These are phyloP conservation scores for Trametes gibbosa DNA, from an alignment of 768 basidiomycete genomes.

Conservation along the genomic window DNA sequence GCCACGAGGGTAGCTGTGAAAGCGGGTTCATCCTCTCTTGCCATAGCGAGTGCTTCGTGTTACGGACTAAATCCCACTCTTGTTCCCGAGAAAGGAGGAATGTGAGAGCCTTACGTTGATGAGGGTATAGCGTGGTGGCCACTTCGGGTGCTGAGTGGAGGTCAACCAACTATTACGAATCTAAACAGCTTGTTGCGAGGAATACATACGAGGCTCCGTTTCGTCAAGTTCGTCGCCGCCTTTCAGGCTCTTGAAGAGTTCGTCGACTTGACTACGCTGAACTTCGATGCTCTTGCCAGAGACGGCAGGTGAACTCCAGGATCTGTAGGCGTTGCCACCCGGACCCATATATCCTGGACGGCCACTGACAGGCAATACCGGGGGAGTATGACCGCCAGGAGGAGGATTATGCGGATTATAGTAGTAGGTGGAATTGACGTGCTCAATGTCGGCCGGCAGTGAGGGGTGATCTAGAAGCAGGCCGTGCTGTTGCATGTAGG, in stretches of 20 bases:
- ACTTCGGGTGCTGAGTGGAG: constrained; percentile 56
- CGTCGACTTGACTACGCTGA: constrained; percentile 90
- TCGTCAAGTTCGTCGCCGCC: constrained; percentile 85
- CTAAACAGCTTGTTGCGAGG: not conserved
- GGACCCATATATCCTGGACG: constrained; percentile 41
- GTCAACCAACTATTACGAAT: not conserved
- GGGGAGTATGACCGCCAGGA: constrained; percentile 44
- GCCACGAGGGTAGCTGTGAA: constrained; percentile 57
- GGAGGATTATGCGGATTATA: constrained; percentile 88
- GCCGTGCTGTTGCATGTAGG: constrained; percentile 63
- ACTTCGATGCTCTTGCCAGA: constrained; percentile 83
- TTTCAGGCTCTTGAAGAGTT: constrained; percentile 86
- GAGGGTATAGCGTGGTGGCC: constrained; percentile 87
- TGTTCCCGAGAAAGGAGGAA: constrained; percentile 89
- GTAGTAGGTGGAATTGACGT: constrained; percentile 61
- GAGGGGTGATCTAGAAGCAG: constrained; percentile 81
- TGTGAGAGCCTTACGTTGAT: constrained; percentile 97
- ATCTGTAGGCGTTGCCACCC: constrained; percentile 34
- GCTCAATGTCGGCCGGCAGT: constrained; percentile 59
- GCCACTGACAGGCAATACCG: constrained; percentile 35
- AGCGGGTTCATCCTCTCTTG: constrained; percentile 51
- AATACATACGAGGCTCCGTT: constrained; percentile 77
- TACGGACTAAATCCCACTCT: constrained; percentile 54
- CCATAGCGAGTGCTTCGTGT: constrained; percentile 72
- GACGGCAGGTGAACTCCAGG: constrained; percentile 58